phyloP scores from a whole-genome alignment of 257 asterid genomes.

The Nemophila menziesii region DNA sequence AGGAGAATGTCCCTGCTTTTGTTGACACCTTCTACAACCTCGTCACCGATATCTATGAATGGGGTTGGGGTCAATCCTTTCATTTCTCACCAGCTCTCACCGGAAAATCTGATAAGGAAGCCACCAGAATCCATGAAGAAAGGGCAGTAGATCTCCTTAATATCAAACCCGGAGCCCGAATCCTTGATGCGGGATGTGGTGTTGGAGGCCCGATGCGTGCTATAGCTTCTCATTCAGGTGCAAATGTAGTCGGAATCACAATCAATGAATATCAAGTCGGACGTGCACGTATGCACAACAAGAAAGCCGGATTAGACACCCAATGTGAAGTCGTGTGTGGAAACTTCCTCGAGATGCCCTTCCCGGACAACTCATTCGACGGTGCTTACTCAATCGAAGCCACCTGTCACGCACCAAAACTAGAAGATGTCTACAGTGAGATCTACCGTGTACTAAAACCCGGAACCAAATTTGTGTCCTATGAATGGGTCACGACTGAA shows the following conservation, averaged over 20 bases:
- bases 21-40: constrained; percentile 78
- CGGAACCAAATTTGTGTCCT: constrained; percentile 48
- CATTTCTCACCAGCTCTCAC: constrained; percentile 64
- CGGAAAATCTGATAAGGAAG: constrained; percentile 57
- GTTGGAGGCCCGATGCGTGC: constrained; percentile 90
- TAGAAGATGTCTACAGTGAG: constrained; percentile 61
- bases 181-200: constrained; percentile 77
- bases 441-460: constrained; percentile 65
- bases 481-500: constrained; percentile 82
- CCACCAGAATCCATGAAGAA: constrained; percentile 70
- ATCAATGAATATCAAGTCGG: constrained; percentile 74
- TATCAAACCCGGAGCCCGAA: constrained; percentile 30
- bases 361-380: constrained; percentile 42
- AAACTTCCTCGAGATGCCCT: constrained; percentile 70
- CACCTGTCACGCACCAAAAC: constrained; percentile 66
- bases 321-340: constrained; percentile 70
- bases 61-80: constrained; percentile 91
- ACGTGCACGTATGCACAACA: constrained; percentile 52
- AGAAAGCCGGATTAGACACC: constrained; percentile 49
- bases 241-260: constrained; percentile 66
- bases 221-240: constrained; percentile 67
- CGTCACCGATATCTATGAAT: constrained; percentile 73
- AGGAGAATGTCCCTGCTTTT: constrained; percentile 62
- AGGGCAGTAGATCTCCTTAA: constrained; percentile 63
- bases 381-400: constrained; percentile 81